A percentile compares a stretch with the other conserved stretches of the same genome.
Evolutionary conservation across 2,329 filamentous ascomycete genomes (phyloP).

Genomic region (Trichoderma harzianum): DNA sequence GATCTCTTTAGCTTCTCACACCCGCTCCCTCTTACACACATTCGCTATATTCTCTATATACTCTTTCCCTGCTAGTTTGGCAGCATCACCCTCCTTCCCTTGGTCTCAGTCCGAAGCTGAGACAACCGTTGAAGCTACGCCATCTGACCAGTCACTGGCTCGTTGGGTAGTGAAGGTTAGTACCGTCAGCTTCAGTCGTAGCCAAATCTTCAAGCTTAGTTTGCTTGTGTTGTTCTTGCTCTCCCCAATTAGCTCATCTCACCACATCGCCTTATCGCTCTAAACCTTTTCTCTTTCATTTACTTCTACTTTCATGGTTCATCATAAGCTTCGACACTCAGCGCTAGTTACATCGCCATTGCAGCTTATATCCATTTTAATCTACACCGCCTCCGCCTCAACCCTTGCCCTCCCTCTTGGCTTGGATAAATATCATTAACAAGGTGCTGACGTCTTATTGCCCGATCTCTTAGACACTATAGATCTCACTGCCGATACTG

Average conservation of each 20-base stretch:
- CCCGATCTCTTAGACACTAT: constrained; percentile 7
- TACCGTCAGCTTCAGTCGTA: not conserved
- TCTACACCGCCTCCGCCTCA: not conserved
- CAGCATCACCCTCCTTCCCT: not conserved
- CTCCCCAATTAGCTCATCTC: not conserved
- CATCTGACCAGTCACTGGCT: not conserved
- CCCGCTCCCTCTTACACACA: not conserved
- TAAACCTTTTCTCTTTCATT: not conserved
- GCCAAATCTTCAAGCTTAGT: not conserved
- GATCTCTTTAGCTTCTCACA: not conserved
- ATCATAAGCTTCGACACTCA: not conserved
- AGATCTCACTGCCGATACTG: constrained; percentile 8
- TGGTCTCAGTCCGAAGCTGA: not conserved
- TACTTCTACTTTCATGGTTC: not conserved
- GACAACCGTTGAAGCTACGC: not conserved
- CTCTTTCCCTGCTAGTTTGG: not conserved
- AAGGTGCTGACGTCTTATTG: constrained; percentile 14
- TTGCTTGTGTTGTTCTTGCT: not conserved
- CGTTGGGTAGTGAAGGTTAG: not conserved
- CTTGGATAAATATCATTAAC: not conserved
- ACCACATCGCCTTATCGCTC: not conserved
- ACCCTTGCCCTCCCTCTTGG: not conserved
- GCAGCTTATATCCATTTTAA: not conserved
- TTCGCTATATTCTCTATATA: not conserved
- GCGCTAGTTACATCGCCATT: not conserved